Evolutionary conservation across 2,329 filamentous ascomycete species (phyloP).

Genomic region (Camillea tinctor): DNA sequence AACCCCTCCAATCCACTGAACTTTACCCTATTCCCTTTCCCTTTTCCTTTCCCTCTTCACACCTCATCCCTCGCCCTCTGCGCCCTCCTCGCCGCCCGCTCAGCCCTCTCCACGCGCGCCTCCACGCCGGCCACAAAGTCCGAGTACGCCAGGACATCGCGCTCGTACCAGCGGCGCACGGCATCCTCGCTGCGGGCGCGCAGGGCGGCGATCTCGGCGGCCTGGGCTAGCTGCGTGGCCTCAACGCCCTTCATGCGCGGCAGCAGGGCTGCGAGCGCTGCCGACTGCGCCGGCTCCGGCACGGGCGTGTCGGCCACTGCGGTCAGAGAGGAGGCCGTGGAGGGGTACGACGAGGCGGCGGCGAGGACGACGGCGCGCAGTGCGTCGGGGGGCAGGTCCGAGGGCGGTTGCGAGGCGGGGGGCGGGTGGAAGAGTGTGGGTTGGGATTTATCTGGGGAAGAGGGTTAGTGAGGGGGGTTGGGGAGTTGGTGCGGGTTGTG

Average conservation of each 20-base stretch:
- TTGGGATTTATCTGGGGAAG: slow-evolving; percentile 50
- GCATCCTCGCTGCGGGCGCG: slow-evolving; percentile 61
- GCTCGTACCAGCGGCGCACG: slow-evolving; percentile 72
- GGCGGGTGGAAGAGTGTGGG: slow-evolving; percentile 55
- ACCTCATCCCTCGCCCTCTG: slow-evolving; percentile 58
- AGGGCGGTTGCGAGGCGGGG: slow-evolving; percentile 45
- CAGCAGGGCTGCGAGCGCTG: slow-evolving; percentile 55
- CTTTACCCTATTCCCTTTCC: too few relatives aligned
- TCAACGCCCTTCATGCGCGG: slow-evolving; percentile 63
- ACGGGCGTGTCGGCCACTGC: slow-evolving; percentile 56
- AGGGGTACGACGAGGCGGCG: slow-evolving; percentile 54
- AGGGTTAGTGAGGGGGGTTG: slow-evolving; percentile 9
- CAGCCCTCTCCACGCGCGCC: slow-evolving; percentile 61
- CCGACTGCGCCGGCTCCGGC: slow-evolving; percentile 54
- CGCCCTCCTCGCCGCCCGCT: slow-evolving; percentile 62
- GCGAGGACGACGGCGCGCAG: slow-evolving; percentile 55
- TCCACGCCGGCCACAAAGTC: slow-evolving; percentile 72
- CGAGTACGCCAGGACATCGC: slow-evolving; percentile 65
- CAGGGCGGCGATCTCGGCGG: slow-evolving; percentile 60
- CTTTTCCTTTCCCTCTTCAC: slow-evolving; percentile 3
- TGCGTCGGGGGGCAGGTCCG: slow-evolving; percentile 50
- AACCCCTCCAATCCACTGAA: too few relatives aligned
- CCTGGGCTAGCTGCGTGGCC: slow-evolving; percentile 61
- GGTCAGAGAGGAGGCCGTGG: slow-evolving; percentile 56
- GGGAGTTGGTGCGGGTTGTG: background rate